Evolutionary conservation across 2,329 filamentous ascomycete genomes (phyloP), one percentile per base, ranked within the genome.

Genomic region (Alternaria hordeiaustralica): DNA sequence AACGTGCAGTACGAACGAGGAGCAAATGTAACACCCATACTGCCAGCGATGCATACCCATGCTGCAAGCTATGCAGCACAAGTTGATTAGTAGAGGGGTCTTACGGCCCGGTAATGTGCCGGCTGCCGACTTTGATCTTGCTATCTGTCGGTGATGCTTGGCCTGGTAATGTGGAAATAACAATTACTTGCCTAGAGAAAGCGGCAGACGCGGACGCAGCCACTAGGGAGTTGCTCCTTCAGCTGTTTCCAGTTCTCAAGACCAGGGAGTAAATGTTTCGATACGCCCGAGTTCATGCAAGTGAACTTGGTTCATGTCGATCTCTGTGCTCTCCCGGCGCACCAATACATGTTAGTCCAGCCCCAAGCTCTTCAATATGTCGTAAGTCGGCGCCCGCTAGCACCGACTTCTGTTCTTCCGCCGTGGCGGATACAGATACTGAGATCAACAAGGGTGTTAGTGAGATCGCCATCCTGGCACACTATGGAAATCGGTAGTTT

Each of bases 311-410:
- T 47, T 55, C 56, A 65, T 69, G 65, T 63, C 60, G 66, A 69
- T 68, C 65, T 64, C 23, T 55, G 65, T 57, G 50, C 60, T 54
- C 41, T 50, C 61, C 64, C 55, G 45, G 53, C 53, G 46, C 25
- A 64, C 65, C 45, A 58, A 64, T 50, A 55, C 58, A 63, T 47
- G 45, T 58, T 55, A 58, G 60, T 64, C 54, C 58, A 63, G 56
- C 61, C 45, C 59, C 53, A 59, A 64, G 26, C 57, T 49, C 43
- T 58, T 61, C 57, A 62, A 58, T 30, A 64, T 71, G 65, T 70
- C 68, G 71, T 69, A 73, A 60, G 55, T 75, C 73, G 73, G 73
- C 59, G 57, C 61, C 60, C 45, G 30, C 26, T 55, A 65, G 41
- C 58, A 64, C 68, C 68, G 65, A 68, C 58, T 44, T 63, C 28